Conservation (phyloP, 2,329 filamentous ascomycete species). For the Verticillium zaregamsianum region DNA sequence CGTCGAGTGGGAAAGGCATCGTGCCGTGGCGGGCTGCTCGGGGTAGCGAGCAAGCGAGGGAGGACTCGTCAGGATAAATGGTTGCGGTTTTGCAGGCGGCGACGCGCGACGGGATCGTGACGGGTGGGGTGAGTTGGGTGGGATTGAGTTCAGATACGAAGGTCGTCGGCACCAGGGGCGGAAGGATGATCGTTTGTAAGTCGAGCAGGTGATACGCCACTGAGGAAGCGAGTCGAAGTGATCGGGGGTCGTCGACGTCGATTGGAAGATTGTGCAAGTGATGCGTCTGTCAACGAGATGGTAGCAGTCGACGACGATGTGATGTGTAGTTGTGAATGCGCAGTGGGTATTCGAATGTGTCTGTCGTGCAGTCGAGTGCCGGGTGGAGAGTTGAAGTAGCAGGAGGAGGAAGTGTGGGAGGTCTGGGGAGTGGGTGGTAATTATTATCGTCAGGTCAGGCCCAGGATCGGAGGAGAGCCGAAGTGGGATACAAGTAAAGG, state of each 20-base stretch:
- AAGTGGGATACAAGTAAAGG: conserved; percentile 1
- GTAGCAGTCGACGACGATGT: conserved; percentile 1
- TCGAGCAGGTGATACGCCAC: background rate
- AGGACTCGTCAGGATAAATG: conserved; percentile 11
- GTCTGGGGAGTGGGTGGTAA: conserved; percentile 14
- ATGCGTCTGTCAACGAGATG: background rate
- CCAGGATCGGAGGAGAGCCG: conserved; percentile 4
- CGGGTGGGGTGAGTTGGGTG: background rate
- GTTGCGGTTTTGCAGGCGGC: conserved; percentile 16
- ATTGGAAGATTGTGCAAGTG: background rate
- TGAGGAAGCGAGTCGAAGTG: background rate
- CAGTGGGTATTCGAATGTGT: background rate
- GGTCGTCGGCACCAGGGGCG: background rate
- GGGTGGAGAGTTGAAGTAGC: conserved; percentile 14
- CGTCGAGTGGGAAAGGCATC: conserved; percentile 83
- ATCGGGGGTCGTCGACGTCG: background rate
- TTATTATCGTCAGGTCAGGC: conserved; percentile 14
- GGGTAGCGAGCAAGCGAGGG: background rate
- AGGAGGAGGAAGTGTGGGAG: conserved; percentile 10
- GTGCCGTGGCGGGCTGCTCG: conserved; percentile 31
- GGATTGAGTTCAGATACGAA: background rate
- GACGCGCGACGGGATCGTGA: background rate
- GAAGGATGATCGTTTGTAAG: background rate
- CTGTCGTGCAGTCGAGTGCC: background rate
- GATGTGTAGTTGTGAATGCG: background rate